Evolutionary conservation across 2,329 filamentous ascomycete genomes (phyloP), one percentile per base, ranked within the genome.

Genomic region (Neonectria neomacrospora): DNA sequence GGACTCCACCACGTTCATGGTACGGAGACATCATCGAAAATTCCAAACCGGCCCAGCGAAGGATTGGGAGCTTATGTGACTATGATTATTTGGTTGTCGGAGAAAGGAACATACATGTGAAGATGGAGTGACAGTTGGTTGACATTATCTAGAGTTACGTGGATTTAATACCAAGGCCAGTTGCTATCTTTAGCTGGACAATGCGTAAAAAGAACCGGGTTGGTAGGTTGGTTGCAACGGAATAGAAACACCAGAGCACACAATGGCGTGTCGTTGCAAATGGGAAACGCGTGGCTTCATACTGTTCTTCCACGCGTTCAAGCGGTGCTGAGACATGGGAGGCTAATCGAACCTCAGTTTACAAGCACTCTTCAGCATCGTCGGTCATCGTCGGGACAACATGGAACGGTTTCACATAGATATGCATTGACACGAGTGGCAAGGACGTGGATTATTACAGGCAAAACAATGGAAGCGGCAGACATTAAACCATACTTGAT

Each of bases 401-500:
- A 47, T 16, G 14, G 12, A 14, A 10, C 16, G 16, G 26, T 10
- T 26, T 16, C 14, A 22, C 6, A 10, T 1, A 26, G 14, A 28
- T 5, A 10, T 28, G 22, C 14, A 47, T 16, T 8, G 5, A 37
- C 6, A 37, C 4, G 6, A n/a, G 34, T 3, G 7, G 16, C 14
- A 37, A 16, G 32, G 14, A 16, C 5, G 16, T 34, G 12, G 8
- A 16, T 10, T 9, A 48, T 8, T 18, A 28, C 23, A 48, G 14
- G n/a, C 12, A 9, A 18, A 18, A 23, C 23, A 26, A 10, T 8
- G 9, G 8, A 41, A 10, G 22, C 8, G 16, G 2, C 16, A 48
- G 23, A 48, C n/a, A 18, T 18, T 18, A 26, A 10, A 47, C 28
- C 44, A 30, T 58, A 53, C 42, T 45, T 58, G 22, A 52, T 28